Percentiles rank a stretch among this genome's conserved stretches.
Conservation (phyloP, 108 stramenopile species). For the Cyclotella kingstonii region DNA sequence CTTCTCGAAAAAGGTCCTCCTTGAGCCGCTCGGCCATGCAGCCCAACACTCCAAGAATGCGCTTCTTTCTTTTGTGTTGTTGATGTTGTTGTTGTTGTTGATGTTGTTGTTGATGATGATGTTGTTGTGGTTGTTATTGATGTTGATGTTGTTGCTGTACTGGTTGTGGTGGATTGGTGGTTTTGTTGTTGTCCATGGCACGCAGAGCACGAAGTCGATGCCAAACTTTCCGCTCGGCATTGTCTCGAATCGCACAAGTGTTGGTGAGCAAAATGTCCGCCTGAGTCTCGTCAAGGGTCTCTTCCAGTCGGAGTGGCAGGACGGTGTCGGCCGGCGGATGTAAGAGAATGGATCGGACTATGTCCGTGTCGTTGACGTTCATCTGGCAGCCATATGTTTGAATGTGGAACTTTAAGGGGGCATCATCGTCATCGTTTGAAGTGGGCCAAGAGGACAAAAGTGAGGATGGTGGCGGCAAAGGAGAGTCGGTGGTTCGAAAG, state of each 20-base stretch:
- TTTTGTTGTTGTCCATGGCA: not conserved
- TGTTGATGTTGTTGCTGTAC: not conserved
- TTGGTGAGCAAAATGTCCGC: constrained; percentile 92
- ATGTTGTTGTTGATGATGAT: not conserved
- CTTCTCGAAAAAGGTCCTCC: constrained; percentile 83
- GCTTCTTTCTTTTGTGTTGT: constrained; percentile 26
- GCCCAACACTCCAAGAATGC: constrained; percentile 94
- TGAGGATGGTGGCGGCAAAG: too few relatives aligned
- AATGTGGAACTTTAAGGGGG: constrained; percentile 74
- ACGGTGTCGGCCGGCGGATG: not conserved
- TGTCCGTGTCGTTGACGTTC: constrained; percentile 97
- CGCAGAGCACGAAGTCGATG: constrained; percentile 72
- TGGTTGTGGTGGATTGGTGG: not conserved
- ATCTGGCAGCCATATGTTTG: constrained; percentile 99
- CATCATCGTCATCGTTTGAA: constrained; percentile 2
- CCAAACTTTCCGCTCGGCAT: constrained; percentile 97
- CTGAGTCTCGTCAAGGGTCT: constrained; percentile 39
- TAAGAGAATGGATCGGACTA: constrained; percentile 87
- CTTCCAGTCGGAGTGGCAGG: constrained; percentile 29
- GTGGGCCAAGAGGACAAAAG: too few relatives aligned
- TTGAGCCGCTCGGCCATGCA: constrained; percentile 99
- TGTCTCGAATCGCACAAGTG: constrained; percentile 99
- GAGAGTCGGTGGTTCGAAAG: too few relatives aligned
- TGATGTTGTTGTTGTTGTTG: not conserved
- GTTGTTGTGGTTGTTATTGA: constrained; percentile 2